Conservation (phyloP, 805 yeast genomes). For the Wickerhamiella musiphila region DNA sequence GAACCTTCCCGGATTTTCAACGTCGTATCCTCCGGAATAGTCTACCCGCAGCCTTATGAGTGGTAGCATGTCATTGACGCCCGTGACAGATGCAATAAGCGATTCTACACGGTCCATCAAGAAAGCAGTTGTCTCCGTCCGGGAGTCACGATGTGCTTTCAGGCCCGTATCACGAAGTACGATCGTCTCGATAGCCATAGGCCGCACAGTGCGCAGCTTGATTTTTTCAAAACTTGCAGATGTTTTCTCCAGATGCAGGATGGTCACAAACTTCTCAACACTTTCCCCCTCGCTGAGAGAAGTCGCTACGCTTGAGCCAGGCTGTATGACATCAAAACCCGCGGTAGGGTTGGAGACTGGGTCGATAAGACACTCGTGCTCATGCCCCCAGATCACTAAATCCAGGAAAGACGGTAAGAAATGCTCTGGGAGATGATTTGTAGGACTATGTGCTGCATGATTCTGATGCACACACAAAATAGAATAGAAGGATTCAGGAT, state of each 20-base stretch:
- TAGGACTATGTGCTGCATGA: conserved; percentile 58
- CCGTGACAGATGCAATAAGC: conserved; percentile 42
- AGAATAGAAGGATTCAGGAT: conserved; percentile 60
- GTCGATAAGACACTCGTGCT: conserved; percentile 77
- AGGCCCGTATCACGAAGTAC: conserved; percentile 28
- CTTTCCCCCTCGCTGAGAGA: conserved; percentile 76
- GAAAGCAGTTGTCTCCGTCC: conserved; percentile 39
- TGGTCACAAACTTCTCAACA: conserved; percentile 52
- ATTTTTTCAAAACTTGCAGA: conserved; percentile 50
- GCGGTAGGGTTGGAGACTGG: conserved; percentile 35
- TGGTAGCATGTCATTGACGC: conserved; percentile 52
- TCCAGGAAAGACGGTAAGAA: conserved; percentile 71
- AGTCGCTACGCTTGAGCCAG: conserved; percentile 90
- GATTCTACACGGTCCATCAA: conserved; percentile 47
- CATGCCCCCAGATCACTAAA: conserved; percentile 92
- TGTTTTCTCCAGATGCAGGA: conserved; percentile 41
- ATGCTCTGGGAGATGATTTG: conserved; percentile 69
- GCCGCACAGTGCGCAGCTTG: conserved; percentile 54
- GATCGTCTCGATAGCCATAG: conserved; percentile 60
- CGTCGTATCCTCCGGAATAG: conserved; percentile 77
- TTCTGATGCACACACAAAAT: conserved; percentile 83
- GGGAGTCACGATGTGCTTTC: conserved; percentile 5
- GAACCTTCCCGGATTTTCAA: conserved; percentile 77
- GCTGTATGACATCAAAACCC: conserved; percentile 68
- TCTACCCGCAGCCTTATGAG: conserved; percentile 70